A percentile compares a stretch with the other conserved stretches of the same genome.
Conservation (phyloP, 129 eudicot genomes). For the Chrysanthemum lavandulifolium region DNA sequence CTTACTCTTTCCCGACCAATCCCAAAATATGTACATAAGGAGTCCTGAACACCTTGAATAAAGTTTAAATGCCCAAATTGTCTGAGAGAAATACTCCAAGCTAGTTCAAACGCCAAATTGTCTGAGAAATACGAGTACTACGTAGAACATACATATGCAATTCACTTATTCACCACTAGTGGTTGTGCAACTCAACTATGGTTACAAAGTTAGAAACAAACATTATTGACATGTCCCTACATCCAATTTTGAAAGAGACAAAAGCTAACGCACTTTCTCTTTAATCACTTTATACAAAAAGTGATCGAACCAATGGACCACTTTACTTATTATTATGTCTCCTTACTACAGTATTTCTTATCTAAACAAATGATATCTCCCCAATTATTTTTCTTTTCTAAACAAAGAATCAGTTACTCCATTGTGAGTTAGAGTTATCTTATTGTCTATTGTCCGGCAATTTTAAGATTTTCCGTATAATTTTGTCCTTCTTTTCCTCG, state of each 20-base stretch:
- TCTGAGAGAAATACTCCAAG: background rate
- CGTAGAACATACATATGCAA: background rate
- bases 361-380: background rate
- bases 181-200: slow-evolving; percentile 13
- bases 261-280: slow-evolving; percentile 33
- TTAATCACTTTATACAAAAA: slow-evolving; percentile 26
- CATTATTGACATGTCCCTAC: slow-evolving; percentile 25
- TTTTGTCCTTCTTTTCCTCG: no score
- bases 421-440: no score
- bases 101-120: background rate
- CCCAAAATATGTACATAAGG: no score
- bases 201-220: slow-evolving; percentile 16
- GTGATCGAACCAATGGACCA: slow-evolving; percentile 32
- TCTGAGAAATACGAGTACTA: background rate
- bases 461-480: no score
- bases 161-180: background rate
- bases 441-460: no score
- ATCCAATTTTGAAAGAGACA: slow-evolving; percentile 28
- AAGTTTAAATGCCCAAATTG: background rate
- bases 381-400: no score
- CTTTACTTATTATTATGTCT: slow-evolving; percentile 30
- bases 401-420: no score
- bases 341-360: background rate
- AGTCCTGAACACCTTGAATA: background rate
- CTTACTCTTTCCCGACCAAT: no score